Conservation (phyloP, 495 filamentous ascomycete genomes). For the Pyrenula massariospora region DNA sequence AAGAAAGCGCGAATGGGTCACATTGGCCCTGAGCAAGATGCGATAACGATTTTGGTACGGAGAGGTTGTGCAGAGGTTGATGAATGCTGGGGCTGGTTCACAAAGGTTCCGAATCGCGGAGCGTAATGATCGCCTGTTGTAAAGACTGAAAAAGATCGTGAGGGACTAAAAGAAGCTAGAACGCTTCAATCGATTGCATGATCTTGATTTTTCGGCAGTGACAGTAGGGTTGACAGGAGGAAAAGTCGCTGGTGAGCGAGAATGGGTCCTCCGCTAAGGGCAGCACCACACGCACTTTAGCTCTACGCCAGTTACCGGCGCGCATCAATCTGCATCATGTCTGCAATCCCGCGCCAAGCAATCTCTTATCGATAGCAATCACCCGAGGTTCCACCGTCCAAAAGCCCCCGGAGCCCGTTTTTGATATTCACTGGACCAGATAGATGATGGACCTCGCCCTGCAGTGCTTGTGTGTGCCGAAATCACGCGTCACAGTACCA, state of each 20-base stretch:
- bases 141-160: neutral
- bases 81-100: neutral
- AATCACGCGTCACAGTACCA: no score
- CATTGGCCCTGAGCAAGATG: neutral
- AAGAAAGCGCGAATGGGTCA: neutral
- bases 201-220: no score
- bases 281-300: neutral
- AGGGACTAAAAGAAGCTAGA: neutral
- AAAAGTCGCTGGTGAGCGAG: neutral
- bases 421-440: no score
- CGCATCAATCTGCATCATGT: neutral
- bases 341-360: neutral
- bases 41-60: neutral
- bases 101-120: neutral
- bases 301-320: neutral
- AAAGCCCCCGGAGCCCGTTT: no score
- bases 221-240: neutral
- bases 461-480: no score
- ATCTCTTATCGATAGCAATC: neutral
- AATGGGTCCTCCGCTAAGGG: neutral
- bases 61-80: neutral
- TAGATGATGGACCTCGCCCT: no score
- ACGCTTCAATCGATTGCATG: no score
- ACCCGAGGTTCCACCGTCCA: neutral
- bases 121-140: neutral